Percentiles rank a stretch among this genome's conserved stretches.
These are phyloP conservation scores for Candida freyschussii DNA, from an alignment of 1,139 yeast genomes.

Conservation along the genomic window DNA sequence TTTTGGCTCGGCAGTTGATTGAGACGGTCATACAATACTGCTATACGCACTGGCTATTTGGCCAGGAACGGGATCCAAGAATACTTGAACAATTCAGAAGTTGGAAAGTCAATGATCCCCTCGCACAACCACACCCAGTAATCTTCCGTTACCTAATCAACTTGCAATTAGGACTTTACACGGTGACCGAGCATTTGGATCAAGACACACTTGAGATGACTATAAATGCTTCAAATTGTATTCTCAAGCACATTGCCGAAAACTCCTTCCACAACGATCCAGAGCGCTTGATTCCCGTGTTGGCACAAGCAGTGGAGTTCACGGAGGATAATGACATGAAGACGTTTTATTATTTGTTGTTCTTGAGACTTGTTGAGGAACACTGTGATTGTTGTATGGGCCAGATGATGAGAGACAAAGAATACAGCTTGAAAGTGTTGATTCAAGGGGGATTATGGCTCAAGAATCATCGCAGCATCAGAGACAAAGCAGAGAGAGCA, in stretches of 20 bases:
- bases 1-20: conserved; percentile 22
- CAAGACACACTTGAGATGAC: conserved; percentile 17
- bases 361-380: conserved; percentile 26
- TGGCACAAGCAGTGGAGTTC: conserved; percentile 34
- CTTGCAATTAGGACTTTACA: conserved; percentile 31
- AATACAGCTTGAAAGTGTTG: conserved; percentile 29
- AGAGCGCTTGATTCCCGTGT: conserved; percentile 32
- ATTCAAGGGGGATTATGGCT: conserved; percentile 34
- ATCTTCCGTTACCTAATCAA: conserved; percentile 35
- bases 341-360: conserved; percentile 30
- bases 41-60: conserved; percentile 35
- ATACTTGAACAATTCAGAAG: conserved; percentile 17
- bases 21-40: conserved; percentile 36
- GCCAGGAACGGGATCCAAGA: conserved; percentile 3
- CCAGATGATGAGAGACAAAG: conserved; percentile 29
- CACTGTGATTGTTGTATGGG: conserved; percentile 38
- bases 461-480: conserved; percentile 6
- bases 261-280: conserved; percentile 32
- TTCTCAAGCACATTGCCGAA: conserved; percentile 28
- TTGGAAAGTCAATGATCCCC: conserved; percentile 29
- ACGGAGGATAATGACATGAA: conserved; percentile 23
- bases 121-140: conserved; percentile 29
- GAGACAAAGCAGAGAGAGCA: conserved; percentile 5
- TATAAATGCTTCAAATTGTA: conserved; percentile 28
- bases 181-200: conserved; percentile 21